These are phyloP conservation scores for Wallacemonas collosoma DNA, from an alignment of 208 protist genomes.

Conservation along the genomic window DNA sequence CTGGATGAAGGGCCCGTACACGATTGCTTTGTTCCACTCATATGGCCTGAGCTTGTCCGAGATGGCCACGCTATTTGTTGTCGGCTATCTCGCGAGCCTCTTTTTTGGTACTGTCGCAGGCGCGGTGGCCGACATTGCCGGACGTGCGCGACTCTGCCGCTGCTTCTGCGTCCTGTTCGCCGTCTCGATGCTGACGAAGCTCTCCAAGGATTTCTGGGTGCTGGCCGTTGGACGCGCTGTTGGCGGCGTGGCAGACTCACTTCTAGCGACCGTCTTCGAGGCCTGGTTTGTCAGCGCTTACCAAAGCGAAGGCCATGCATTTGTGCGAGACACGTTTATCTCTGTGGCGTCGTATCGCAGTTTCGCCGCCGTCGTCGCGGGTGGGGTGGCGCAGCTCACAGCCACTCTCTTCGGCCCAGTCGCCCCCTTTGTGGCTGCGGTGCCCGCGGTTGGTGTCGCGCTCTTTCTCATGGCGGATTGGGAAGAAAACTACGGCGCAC, in stretches of 20 bases:
- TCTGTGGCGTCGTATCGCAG: conserved; percentile 54
- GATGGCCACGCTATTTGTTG: conserved; percentile 81
- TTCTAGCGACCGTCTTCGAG: conserved; percentile 91
- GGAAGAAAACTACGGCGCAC: conserved; percentile 85
- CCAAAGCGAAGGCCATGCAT: conserved; percentile 26
- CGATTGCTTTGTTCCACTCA: conserved; percentile 74
- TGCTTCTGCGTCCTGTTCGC: conserved; percentile 48
- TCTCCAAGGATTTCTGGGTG: conserved; percentile 28
- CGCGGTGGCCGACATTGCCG: conserved; percentile 46
- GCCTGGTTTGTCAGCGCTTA: conserved; percentile 92
- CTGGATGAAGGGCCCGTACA: conserved; percentile 78
- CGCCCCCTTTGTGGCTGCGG: conserved; percentile 45
- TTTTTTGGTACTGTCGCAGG: conserved; percentile 84
- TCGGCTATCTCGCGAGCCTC: conserved; percentile 66
- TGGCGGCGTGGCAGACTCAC: conserved; percentile 78
- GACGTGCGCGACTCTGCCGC: conserved; percentile 34
- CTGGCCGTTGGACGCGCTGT: conserved; percentile 78
- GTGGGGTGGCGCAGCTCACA: conserved; percentile 48
- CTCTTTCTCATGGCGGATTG: conserved; percentile 38
- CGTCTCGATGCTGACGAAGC: conserved; percentile 38
- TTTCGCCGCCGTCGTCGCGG: conserved; percentile 69
- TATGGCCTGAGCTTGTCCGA: conserved; percentile 62
- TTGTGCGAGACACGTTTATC: conserved; percentile 69
- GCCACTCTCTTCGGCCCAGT: conserved; percentile 29
- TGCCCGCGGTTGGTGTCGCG: conserved; percentile 31